Evolutionary conservation across 768 basidiomycete species (phyloP).

Genomic region (Chlorophyllum brunneum): DNA sequence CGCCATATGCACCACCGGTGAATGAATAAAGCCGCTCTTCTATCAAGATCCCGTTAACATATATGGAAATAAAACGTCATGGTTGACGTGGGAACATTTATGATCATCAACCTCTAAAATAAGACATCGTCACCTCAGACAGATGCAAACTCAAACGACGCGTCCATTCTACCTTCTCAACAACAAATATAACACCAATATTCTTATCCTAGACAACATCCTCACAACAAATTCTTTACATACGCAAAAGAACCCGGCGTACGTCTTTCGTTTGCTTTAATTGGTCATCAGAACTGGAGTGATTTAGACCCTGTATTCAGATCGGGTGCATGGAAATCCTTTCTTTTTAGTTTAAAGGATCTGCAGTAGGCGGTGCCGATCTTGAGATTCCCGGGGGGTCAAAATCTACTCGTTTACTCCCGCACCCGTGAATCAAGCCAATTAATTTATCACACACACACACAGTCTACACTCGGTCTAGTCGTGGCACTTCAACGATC

Average conservation of each 20-base stretch:
- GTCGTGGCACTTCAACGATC: conserved; percentile 58
- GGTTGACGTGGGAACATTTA: neutral
- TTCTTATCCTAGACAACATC: conserved; percentile 72
- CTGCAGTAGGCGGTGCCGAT: conserved; percentile 76
- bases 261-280: conserved; percentile 19
- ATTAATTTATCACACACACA: conserved; percentile 59
- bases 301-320: conserved; percentile 59
- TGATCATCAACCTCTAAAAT: neutral
- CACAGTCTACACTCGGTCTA: conserved; percentile 37
- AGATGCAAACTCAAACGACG: conserved; percentile 67
- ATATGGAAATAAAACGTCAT: neutral
- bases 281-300: neutral
- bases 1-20: no score
- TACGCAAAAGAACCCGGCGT: conserved; percentile 67
- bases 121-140: conserved; percentile 45
- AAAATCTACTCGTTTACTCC: conserved; percentile 20
- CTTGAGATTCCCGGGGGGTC: conserved; percentile 87
- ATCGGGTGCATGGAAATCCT: conserved; percentile 57
- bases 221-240: conserved; percentile 61
- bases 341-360: conserved; percentile 73
- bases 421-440: conserved; percentile 33
- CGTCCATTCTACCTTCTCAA: conserved; percentile 41
- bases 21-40: no score
- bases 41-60: no score
- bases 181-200: conserved; percentile 58